Evolutionary conservation across 148 eudicot species (phyloP).

Genomic region (Persicaria tinctoria): DNA sequence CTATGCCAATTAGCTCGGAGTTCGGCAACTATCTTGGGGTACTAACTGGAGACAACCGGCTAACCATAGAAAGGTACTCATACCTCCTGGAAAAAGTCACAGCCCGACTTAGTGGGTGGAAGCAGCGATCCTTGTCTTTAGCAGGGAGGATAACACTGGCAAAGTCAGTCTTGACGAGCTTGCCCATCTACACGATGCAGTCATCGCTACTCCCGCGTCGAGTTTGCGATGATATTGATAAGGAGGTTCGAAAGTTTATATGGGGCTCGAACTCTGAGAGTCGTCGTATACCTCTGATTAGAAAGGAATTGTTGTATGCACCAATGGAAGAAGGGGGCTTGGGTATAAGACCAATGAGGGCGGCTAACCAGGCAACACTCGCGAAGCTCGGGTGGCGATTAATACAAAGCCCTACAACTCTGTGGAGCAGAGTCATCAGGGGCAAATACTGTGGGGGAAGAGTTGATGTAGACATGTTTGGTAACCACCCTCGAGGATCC

Average conservation of each 20-base stretch:
- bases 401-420: neutral
- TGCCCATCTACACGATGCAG: neutral
- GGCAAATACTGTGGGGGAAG: neutral
- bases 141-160: neutral
- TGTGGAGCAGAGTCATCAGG: neutral
- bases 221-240: neutral
- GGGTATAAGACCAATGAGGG: neutral
- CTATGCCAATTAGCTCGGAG: neutral
- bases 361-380: neutral
- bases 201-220: neutral
- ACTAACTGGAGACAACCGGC: neutral
- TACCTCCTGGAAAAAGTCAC: neutral
- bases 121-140: neutral
- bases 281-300: neutral
- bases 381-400: neutral
- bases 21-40: neutral
- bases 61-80: neutral
- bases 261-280: neutral
- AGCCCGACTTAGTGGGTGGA: neutral
- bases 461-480: neutral
- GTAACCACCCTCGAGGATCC: accelerated
- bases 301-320: accelerated
- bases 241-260: neutral
- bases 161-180: neutral
- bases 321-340: neutral